A percentile compares a stretch with the other conserved stretches of the same genome.
These are phyloP conservation scores for Cucurbita moschata DNA, from an alignment of 306 rosid species.

Conservation along the genomic window DNA sequence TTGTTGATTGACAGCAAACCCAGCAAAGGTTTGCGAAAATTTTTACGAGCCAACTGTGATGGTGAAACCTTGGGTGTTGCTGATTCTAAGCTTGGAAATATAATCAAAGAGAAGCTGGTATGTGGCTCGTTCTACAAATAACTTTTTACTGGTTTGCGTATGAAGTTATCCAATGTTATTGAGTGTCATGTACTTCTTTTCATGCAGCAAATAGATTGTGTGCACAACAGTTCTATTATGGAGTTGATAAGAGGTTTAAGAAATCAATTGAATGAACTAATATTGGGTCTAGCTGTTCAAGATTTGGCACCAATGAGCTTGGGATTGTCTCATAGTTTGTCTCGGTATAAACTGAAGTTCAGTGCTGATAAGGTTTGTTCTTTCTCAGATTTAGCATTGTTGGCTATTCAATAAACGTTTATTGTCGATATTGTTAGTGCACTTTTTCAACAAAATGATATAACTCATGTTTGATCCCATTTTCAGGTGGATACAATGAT, in stretches of 20 bases:
- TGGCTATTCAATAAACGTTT: neutral
- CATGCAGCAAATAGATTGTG: slow-evolving; percentile 72
- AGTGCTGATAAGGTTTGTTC: slow-evolving; percentile 80
- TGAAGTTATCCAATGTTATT: neutral
- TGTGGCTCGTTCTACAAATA: neutral
- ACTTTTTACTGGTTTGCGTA: neutral
- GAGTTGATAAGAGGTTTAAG: slow-evolving; percentile 90
- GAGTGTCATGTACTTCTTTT: neutral
- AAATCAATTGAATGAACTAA: slow-evolving; percentile 63
- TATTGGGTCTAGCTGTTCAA: slow-evolving; percentile 66
- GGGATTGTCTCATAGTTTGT: slow-evolving; percentile 89
- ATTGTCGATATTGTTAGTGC: neutral
- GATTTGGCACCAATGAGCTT: slow-evolving; percentile 95
- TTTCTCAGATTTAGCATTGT: neutral
- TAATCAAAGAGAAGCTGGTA: slow-evolving; percentile 84
- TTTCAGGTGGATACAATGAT: slow-evolving; percentile 90
- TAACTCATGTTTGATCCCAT: neutral
- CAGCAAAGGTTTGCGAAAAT: slow-evolving; percentile 82
- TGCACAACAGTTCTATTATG: slow-evolving; percentile 74
- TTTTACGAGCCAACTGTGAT: slow-evolving; percentile 60
- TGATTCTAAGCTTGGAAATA: slow-evolving; percentile 77
- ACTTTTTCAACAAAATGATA: neutral
- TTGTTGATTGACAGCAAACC: slow-evolving; percentile 70
- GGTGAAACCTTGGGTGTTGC: slow-evolving; percentile 74
- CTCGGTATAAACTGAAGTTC: slow-evolving; percentile 81